phyloP scores from a whole-genome alignment of 495 filamentous ascomycete genomes.

The Neohortaea acidophila region DNA sequence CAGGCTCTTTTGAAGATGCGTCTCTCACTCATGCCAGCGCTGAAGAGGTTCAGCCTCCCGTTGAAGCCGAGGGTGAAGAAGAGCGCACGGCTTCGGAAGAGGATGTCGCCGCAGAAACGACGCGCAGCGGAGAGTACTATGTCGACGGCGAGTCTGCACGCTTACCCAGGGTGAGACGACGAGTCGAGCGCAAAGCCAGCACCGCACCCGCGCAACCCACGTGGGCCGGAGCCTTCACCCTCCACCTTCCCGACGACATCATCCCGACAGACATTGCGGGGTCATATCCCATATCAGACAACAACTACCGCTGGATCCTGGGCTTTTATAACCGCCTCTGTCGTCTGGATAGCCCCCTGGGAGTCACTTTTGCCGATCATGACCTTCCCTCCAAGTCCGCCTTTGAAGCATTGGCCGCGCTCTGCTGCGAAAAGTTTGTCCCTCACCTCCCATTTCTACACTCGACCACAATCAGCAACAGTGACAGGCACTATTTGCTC shows the following conservation, averaged over 20 bases:
- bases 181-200: not conserved
- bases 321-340: no score
- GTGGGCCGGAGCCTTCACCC: no score
- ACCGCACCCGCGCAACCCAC: no score
- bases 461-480: slow-evolving; percentile 28
- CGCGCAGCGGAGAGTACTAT: slow-evolving; percentile 25
- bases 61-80: not conserved
- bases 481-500: slow-evolving; percentile 32
- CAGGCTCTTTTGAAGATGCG: no score
- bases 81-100: no score
- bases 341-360: not conserved
- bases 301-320: no score
- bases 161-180: slow-evolving; percentile 24
- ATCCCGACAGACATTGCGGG: no score
- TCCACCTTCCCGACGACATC: no score
- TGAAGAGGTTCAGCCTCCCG: no score
- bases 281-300: no score
- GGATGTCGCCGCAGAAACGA: no score
- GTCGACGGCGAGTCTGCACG: slow-evolving; percentile 27
- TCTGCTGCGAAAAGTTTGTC: slow-evolving; percentile 31
- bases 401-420: slow-evolving; percentile 24
- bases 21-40: no score
- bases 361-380: slow-evolving; percentile 24
- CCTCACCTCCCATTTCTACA: slow-evolving; percentile 35
- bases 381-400: slow-evolving; percentile 26